Evolutionary conservation across 305 asterid genomes (phyloP), one percentile per base, ranked within the genome.

Genomic region (Solanum hybrid): DNA sequence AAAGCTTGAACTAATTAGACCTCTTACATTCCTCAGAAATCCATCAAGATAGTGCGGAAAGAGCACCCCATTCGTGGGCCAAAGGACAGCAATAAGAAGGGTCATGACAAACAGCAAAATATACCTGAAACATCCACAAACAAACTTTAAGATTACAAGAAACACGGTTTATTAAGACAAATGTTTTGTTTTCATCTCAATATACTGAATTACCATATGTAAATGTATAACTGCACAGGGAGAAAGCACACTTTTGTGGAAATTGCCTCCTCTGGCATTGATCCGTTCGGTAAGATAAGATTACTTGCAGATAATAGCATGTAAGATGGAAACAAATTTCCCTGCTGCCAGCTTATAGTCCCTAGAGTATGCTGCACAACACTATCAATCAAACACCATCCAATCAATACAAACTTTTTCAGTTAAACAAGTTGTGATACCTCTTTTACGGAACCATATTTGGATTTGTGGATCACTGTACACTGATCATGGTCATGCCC

Each of bases 401-500:
- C 74, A 73, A 28, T 39, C 83, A 79, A 71, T 73, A 36, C 57
- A 89, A 35, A 69, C 74, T 51, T 79, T 84, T 14, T 16, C 57
- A 89, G 90, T 79, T 51, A 29, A 28, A 33, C 2, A 76, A 87
- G 71, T 10, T 67, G 46, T 73, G 67, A 86, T 94, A 97, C 99
- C 99, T 97, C 99, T 10, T 85, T 90, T 36, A 94, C 97, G 12
- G 94, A 92, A 71, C 97, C 98, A 89, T 90, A 88, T 86, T 95
- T 93, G 34, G 94, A 86, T 51, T 9, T 89, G 92, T 96, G 99
- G 80, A 92, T 92, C 77, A 96, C 94, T 29, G 96, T 93, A 93
- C 99, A 97, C 90, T 97, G 99, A 94, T 97, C 99, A 61, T 97
- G 99, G 93, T 97, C 99, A 90, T 97, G 99, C 84, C 99, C 99